Evolutionary conservation across 495 filamentous ascomycete genomes (phyloP).

Genomic region (Pyrenopolyporus hunteri): DNA sequence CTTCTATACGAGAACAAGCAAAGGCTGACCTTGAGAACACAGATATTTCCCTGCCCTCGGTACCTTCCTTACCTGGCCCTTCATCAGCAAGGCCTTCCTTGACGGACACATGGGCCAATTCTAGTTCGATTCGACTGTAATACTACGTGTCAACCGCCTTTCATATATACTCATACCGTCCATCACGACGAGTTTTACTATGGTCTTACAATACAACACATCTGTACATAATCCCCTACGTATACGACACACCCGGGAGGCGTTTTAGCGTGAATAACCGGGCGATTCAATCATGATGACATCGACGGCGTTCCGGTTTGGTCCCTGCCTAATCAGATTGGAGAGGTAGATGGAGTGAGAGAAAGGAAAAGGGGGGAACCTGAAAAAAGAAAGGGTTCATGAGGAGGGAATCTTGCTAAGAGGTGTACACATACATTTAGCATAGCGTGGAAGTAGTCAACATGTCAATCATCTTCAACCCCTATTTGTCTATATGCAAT

Average conservation of each 20-base stretch:
- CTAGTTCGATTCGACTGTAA: slow-evolving; percentile 8
- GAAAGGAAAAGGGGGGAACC: not conserved
- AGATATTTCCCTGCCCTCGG: slow-evolving; percentile 38
- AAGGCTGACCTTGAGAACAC: not conserved
- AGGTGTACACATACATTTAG: slow-evolving; percentile 20
- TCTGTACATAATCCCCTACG: slow-evolving; percentile 25
- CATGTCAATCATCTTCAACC: not conserved
- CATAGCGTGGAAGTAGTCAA: not conserved
- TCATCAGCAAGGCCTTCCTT: slow-evolving; percentile 1
- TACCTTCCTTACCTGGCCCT: slow-evolving; percentile 31
- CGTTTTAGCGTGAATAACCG: slow-evolving; percentile 20
- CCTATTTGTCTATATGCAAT: slow-evolving; percentile 7
- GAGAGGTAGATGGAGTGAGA: not conserved
- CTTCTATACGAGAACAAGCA: not conserved
- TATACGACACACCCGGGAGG: slow-evolving; percentile 10
- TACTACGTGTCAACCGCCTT: too few species aligned
- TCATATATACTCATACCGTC: not conserved
- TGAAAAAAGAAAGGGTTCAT: not conserved
- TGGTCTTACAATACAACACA: slow-evolving; percentile 2
- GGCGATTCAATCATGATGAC: slow-evolving; percentile 14
- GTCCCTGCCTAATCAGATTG: slow-evolving; percentile 5
- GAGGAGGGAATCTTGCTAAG: not conserved
- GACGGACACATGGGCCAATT: slow-evolving; percentile 28
- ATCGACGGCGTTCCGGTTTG: slow-evolving; percentile 30
- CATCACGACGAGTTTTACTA: not conserved